Conservation (phyloP, 306 rosid species). For the Pyrus pyrifolia region DNA sequence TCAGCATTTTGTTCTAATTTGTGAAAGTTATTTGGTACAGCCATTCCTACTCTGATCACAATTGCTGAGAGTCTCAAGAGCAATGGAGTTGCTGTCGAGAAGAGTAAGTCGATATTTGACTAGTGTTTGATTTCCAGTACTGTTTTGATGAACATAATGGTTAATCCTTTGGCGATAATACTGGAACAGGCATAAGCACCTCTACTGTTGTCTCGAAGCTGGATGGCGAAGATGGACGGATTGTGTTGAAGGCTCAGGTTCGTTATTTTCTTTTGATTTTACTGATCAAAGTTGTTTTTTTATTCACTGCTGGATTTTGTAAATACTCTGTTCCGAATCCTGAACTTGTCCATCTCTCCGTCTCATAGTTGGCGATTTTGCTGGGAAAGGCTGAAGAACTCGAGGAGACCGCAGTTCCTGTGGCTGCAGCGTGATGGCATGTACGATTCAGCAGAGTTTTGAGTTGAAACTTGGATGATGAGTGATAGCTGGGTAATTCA, state of each 20-base stretch:
- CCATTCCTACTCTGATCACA: constrained; percentile 58
- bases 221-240: constrained; percentile 28
- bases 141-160: neutral
- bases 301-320: neutral
- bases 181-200: constrained; percentile 22
- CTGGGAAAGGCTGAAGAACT: constrained; percentile 32
- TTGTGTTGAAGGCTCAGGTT: constrained; percentile 59
- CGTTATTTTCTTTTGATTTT: neutral
- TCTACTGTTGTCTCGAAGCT: constrained; percentile 34
- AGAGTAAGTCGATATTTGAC: constrained; percentile 35
- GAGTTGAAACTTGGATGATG: neutral
- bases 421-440: constrained; percentile 17
- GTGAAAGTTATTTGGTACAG: constrained; percentile 25
- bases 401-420: constrained; percentile 17
- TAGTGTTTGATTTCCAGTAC: neutral
- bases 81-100: constrained; percentile 47
- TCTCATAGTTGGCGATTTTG: constrained; percentile 44
- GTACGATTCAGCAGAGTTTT: neutral
- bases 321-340: neutral
- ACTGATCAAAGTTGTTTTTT: neutral
- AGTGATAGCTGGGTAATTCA: neutral
- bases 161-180: constrained; percentile 7
- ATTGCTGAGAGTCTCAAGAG: constrained; percentile 54
- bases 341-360: neutral
- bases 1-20: constrained; percentile 12